Base-by-base conservation (phyloP, 2,329 filamentous ascomycete species). In the Emergomyces orientalis region DNA sequence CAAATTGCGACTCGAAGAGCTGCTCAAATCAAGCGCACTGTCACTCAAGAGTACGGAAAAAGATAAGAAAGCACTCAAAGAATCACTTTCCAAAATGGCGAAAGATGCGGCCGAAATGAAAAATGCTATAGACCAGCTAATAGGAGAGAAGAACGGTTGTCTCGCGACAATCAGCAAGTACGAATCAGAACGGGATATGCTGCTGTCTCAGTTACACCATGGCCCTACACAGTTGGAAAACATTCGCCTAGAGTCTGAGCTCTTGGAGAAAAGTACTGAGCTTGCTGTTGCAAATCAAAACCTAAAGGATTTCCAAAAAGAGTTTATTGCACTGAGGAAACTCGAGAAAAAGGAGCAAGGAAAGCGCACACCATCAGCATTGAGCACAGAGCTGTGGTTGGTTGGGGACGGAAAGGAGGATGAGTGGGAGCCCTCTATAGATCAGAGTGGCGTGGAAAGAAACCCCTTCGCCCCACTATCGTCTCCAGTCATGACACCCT, bases 291-390 rank as follows among this genome's bases (percentile, higher is more conserved):
- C 41, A n/a, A 57, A 60, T 32, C 64, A 64, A 51, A 34, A 27
- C 22, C n/a, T 62, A 19, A 9, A 54, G n/a, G 57, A 62, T 58
- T 43, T 62, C 52, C 55, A 62, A 14, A 45, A 25, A 37, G 64
- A 65, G 56, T 41, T 39, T 17, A 22, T 25, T 17, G 56, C 43
- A 52, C 22, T 58, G 37, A 57, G 57, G 34, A 37, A 41, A 41
- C 9, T 11, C 5, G 14, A 17, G 11, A 45, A 17, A 19, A 43
- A 45, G n/a, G 55, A 30, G 14, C 13, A 58, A 27, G 55, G 37
- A 19, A 58, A 45, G 22, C 55, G 37, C 22, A 58, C 14, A 11
- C 14, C 17, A 30, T 58, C 37, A 34, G 14, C 37, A 43, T 22
- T 58, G 37, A 58, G 39, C 11, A 34, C 22, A 11, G 57, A 59